Conservation (phyloP, 2,329 filamentous ascomycete species). For the Ophiostoma fasciatum region DNA sequence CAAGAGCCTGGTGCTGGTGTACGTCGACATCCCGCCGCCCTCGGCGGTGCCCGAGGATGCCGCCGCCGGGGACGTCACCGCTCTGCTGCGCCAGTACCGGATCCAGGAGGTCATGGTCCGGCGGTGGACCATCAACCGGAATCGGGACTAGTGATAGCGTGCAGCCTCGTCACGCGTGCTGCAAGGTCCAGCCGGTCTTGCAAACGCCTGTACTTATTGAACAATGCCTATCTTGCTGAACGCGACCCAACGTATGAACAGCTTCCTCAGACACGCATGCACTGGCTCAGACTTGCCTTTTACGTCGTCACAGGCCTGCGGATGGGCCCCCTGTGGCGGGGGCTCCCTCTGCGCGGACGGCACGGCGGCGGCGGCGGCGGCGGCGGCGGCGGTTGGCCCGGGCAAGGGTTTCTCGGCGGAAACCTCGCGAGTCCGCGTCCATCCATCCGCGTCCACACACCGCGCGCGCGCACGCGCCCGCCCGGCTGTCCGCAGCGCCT, state of each 20-base stretch:
- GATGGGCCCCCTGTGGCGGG: not conserved
- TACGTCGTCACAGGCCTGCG: conserved; percentile 4
- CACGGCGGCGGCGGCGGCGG: no score
- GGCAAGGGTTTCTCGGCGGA: conserved; percentile 16
- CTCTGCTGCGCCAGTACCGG: conserved; percentile 52
- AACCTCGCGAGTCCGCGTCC: not conserved
- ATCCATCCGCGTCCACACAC: no score
- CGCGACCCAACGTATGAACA: no score
- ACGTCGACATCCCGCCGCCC: conserved; percentile 77
- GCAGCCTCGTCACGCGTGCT: no score
- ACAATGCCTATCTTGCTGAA: no score
- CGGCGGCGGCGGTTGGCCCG: no score
- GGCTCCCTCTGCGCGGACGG: no score
- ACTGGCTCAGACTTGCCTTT: conserved; percentile 10
- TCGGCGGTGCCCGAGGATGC: conserved; percentile 24
- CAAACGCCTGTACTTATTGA: no score
- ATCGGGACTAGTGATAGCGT: conserved; percentile 22
- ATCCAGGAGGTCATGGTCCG: conserved; percentile 69
- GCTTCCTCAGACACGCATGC: not conserved
- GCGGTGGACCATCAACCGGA: conserved; percentile 75
- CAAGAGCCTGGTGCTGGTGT: conserved; percentile 79
- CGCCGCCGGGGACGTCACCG: conserved; percentile 28
- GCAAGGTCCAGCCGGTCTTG: no score
- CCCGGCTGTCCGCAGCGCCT: conserved; percentile 24
- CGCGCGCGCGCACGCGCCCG: no score